Evolutionary conservation across 306 rosid genomes (phyloP), one percentile per base, ranked within the genome.

Genomic region (Vigna unguiculata): DNA sequence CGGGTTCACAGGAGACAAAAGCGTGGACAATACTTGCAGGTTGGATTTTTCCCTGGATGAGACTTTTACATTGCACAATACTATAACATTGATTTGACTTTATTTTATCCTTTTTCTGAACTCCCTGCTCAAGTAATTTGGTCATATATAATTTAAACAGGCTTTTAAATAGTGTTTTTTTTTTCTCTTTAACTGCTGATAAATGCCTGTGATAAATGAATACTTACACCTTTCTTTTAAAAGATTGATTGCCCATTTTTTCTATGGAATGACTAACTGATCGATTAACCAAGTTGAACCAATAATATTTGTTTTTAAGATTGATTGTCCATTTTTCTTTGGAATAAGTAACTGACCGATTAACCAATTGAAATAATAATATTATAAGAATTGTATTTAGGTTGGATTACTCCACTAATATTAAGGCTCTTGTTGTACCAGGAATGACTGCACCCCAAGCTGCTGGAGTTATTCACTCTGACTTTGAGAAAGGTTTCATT

Each of bases 361-460:
- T 55, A 76, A 69, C 72, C 57, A 38, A 72, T 30, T 48, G 47
- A 71, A 15, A 41, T 58, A 55, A 57, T 51, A 48, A 63, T 71
- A 62, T 17, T 72, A 34, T 65, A 41, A 49, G 69, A 40, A 52
- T 68, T 43, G 32, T 40, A 43, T 24, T 46, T 52, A 67, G 73
- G 71, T 75, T 72, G 54, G 22, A 67, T 66, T 34, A 32, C 28
- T 25, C 53, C 30, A 82, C 87, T 85, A 58, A 32, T 69, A 69
- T 19, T 60, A 34, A 66, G 14, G 17, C 48, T 77, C 36, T 80
- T 34, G 69, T 87, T 78, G 45, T 80, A 59, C 61, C 76, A 95
- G 98, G 98, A 81, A 95, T 95, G 98, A 92, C 97, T 82, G 98
- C 98, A 6, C 98, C 98, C 66, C 98, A 95, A 86, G 98, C 97